Evolutionary conservation across 2,329 filamentous ascomycete genomes (phyloP).

Genomic region (Chaetothyriales sp.): DNA sequence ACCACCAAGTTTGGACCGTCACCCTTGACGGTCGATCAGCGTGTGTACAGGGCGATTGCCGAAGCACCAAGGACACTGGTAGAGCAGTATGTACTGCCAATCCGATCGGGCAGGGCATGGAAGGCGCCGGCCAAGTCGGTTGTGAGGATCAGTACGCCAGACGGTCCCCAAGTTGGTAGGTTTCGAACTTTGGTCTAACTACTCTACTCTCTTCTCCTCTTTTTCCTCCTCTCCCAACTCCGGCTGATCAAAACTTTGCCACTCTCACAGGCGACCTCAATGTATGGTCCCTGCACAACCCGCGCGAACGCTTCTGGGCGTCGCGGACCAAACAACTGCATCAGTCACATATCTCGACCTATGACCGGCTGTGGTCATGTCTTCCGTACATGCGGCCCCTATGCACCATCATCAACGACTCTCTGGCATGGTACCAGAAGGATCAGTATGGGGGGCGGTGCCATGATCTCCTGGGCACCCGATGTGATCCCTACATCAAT

Average conservation of each 20-base stretch:
- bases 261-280: conserved; percentile 54
- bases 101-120: conserved; percentile 63
- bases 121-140: conserved; percentile 53
- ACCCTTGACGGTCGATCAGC: conserved; percentile 13
- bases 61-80: conserved; percentile 10
- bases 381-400: conserved; percentile 65
- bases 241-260: not conserved
- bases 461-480: conserved; percentile 68
- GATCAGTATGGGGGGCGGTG: conserved; percentile 53
- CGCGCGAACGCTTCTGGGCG: conserved; percentile 72
- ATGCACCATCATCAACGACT: conserved; percentile 52
- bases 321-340: conserved; percentile 66
- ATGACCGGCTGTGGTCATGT: conserved; percentile 64
- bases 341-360: conserved; percentile 55
- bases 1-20: conserved; percentile 11
- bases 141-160: conserved; percentile 59
- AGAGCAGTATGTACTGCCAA: conserved; percentile 50
- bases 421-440: conserved; percentile 45
- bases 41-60: conserved; percentile 17
- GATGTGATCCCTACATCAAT: conserved; percentile 77
- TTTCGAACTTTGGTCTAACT: not conserved
- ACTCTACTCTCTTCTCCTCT: not conserved
- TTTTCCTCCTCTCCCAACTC: not conserved
- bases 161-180: conserved; percentile 56
- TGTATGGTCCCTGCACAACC: conserved; percentile 64